These are phyloP conservation scores for Sporothrix brasiliensis DNA, from an alignment of 2,329 filamentous ascomycete species.

Conservation along the genomic window DNA sequence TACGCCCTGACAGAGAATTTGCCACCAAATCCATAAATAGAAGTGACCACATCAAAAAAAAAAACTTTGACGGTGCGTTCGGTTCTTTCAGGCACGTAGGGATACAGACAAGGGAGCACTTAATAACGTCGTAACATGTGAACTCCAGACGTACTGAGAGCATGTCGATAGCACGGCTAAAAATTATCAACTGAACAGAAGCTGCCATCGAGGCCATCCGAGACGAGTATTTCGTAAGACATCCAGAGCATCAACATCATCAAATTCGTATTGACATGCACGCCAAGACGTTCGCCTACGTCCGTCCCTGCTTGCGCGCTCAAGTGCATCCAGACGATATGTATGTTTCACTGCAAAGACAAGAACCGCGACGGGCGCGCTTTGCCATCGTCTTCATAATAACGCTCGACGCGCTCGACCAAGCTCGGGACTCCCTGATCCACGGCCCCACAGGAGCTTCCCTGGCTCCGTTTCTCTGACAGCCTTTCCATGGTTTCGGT, in stretches of 20 bases:
- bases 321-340: not conserved
- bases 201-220: too few species aligned
- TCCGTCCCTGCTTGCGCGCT: slow-evolving; percentile 1
- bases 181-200: too few species aligned
- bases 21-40: slow-evolving; percentile 25
- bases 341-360: not conserved
- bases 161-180: too few species aligned
- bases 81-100: not conserved
- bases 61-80: not conserved
- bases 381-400: not conserved
- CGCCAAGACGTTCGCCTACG: not conserved
- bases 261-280: not conserved
- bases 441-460: slow-evolving; percentile 22
- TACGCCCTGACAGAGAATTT: not conserved
- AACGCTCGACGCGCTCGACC: too few species aligned
- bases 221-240: too few species aligned
- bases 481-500: slow-evolving; percentile 16
- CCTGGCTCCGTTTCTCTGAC: not conserved
- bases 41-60: not conserved
- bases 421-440: slow-evolving; percentile 1
- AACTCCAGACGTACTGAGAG: too few species aligned
- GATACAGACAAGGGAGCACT: not conserved
- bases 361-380: not conserved
- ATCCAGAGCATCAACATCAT: too few species aligned
- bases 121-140: not conserved